Evolutionary conservation across 2,329 filamentous ascomycete genomes (phyloP), one percentile per base, ranked within the genome.

Genomic region (Colletotrichum melonis): DNA sequence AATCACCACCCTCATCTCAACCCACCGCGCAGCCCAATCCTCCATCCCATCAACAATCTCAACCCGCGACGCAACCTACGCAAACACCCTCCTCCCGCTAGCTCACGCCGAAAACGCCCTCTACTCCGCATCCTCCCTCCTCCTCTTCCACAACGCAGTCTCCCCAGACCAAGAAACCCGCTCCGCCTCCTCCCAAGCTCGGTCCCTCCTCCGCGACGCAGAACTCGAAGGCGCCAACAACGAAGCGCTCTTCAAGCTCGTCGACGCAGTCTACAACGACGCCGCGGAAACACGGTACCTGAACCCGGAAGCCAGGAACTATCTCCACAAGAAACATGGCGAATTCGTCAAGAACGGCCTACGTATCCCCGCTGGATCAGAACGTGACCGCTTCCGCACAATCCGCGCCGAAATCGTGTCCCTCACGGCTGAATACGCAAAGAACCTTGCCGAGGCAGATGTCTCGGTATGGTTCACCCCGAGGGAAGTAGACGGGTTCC

Each of bases 101-200:
- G 63, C 42, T 4, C 42, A 68, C 11, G 63, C 68, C 38, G 72
- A 74, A 5, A 68, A 68, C 28, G 5, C 54, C 1, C 22, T 70
- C 3, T 38, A 19, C 16, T 32, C 16, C 0, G 14, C 28, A 16
- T 57, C 62, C 1, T 55, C 19, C 1, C 22, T 62, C n/a, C 5
- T 72, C 19, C 4, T 59, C 24, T 74, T 74, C 54, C 55, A 72
- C 55, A 24, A 24, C 1, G 35, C 57, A 22, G 72, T 72, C 8
- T 72, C 72, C 12, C 52, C 68, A 5, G 28, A 63, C 35, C 11
- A 26, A 16, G 42, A 30, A 1, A 8, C 64, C 16, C 72, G 69
- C n/a, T 52, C 67, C 5, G 46, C 72, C 42, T 55, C 67, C 19
- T 16, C 32, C 16, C 14, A 52, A n/a, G 57, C 69, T 1, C 63